Evolutionary conservation across 2,329 filamentous ascomycete species (phyloP).

Genomic region (Fusarium sp.): DNA sequence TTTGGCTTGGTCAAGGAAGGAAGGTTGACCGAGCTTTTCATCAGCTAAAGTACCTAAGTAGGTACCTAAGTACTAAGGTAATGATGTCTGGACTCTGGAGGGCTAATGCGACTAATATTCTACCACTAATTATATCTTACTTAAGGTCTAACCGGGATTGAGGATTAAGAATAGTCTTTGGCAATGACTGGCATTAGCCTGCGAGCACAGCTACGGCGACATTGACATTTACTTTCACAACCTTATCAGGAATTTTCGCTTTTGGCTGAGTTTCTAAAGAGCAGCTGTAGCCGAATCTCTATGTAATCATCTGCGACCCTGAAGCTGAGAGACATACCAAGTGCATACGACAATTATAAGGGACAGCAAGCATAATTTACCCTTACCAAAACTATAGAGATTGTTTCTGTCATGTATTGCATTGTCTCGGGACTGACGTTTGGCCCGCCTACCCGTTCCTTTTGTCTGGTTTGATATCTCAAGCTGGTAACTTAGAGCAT

Average conservation of each 20-base stretch:
- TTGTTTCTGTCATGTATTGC: constrained; percentile 1
- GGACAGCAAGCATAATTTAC: background rate
- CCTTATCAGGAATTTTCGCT: background rate
- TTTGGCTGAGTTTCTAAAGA: background rate
- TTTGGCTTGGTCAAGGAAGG: constrained; percentile 14
- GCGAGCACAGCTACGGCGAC: background rate
- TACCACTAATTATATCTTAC: background rate
- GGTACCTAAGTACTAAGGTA: too few relatives aligned
- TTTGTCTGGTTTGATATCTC: constrained; percentile 6
- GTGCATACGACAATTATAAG: constrained; percentile 7
- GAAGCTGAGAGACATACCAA: background rate
- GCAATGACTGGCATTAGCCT: background rate
- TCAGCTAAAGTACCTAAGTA: too few relatives aligned
- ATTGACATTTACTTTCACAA: background rate
- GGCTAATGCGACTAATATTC: constrained; percentile 12
- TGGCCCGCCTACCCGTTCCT: constrained; percentile 13
- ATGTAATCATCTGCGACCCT: background rate
- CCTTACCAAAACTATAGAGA: constrained; percentile 17
- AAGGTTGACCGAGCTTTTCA: constrained; percentile 14
- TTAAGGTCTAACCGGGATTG: constrained; percentile 13
- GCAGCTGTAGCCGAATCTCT: constrained; percentile 8
- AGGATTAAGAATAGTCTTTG: background rate
- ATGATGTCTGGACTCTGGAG: constrained; percentile 6
- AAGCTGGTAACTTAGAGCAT: background rate
- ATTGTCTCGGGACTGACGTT: constrained; percentile 42